phyloP scores from a whole-genome alignment of 768 basidiomycete genomes.

The Favolaschia claudopus region DNA sequence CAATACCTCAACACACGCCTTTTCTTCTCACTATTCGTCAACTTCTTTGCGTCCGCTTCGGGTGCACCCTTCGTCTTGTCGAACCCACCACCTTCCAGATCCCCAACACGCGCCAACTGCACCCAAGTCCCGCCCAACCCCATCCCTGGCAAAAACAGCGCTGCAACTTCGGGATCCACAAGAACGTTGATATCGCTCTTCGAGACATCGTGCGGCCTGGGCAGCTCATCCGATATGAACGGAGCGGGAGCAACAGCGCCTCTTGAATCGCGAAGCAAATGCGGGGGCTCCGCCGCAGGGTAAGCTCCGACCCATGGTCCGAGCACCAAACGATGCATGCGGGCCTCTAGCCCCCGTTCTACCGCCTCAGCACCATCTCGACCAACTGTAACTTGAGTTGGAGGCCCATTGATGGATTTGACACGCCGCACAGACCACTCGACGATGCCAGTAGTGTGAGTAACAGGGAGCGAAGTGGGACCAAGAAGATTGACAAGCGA shows the following conservation, averaged over 20 bases:
- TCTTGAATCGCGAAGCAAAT: slow-evolving; percentile 41
- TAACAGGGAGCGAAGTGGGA: slow-evolving; percentile 61
- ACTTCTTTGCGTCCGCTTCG: not conserved
- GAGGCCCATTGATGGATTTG: slow-evolving; percentile 51
- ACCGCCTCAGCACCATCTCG: slow-evolving; percentile 36
- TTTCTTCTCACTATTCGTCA: not conserved
- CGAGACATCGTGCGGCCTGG: not conserved
- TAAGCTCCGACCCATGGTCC: slow-evolving; percentile 52
- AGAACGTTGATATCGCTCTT: slow-evolving; percentile 34
- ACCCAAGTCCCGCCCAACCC: slow-evolving; percentile 44
- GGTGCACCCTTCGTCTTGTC: not conserved
- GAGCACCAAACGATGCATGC: slow-evolving; percentile 30
- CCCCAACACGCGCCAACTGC: slow-evolving; percentile 31
- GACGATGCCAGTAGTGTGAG: slow-evolving; percentile 69
- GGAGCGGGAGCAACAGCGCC: slow-evolving; percentile 36
- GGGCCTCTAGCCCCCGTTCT: slow-evolving; percentile 40
- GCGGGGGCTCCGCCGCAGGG: slow-evolving; percentile 34
- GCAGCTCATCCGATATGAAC: not conserved
- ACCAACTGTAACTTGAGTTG: slow-evolving; percentile 33
- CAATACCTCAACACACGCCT: not conserved
- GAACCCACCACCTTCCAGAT: not conserved
- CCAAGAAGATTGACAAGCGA: slow-evolving; percentile 55
- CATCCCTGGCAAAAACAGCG: slow-evolving; percentile 33
- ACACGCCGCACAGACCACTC: slow-evolving; percentile 71
- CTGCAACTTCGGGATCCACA: slow-evolving; percentile 27